These are phyloP conservation scores for Candida cerambycidarum DNA, from an alignment of 805 yeast species.

Conservation along the genomic window DNA sequence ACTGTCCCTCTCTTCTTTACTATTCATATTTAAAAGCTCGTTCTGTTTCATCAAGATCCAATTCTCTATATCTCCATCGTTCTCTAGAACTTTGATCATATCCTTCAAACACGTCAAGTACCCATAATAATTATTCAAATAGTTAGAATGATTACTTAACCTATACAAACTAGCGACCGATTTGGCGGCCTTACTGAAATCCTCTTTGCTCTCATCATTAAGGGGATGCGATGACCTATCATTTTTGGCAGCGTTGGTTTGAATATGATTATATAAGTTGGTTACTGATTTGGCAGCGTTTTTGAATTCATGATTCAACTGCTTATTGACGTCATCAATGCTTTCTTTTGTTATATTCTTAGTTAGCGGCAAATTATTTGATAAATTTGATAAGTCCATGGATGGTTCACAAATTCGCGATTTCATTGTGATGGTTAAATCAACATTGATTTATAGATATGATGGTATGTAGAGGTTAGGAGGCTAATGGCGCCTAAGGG, in stretches of 20 bases:
- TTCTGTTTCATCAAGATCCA: conserved; percentile 52
- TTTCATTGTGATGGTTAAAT: conserved; percentile 70
- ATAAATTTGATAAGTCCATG: conserved; percentile 66
- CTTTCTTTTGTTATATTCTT: conserved; percentile 47
- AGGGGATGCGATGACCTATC: conserved; percentile 5
- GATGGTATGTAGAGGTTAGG: conserved; percentile 49
- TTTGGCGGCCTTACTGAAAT: conserved; percentile 42
- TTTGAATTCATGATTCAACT: conserved; percentile 63
- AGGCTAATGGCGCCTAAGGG: no score
- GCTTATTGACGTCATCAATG: conserved; percentile 48
- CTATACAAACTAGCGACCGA: conserved; percentile 55
- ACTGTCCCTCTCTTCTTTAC: no score
- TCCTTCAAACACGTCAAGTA: conserved; percentile 64
- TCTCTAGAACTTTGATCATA: conserved; percentile 40
- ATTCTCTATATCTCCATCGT: conserved; percentile 48
- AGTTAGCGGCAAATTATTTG: conserved; percentile 54
- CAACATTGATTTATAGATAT: conserved; percentile 63
- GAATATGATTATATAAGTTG: conserved; percentile 32
- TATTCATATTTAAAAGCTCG: conserved; percentile 31
- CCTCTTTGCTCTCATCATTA: conserved; percentile 17
- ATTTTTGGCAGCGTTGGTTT: conserved; percentile 8
- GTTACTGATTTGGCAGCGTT: conserved; percentile 73
- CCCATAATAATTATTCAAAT: conserved; percentile 52
- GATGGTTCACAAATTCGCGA: neutral
- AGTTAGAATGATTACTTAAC: conserved; percentile 52